Evolutionary conservation across 306 rosid genomes (phyloP).

Genomic region (Luffa acutangula): DNA sequence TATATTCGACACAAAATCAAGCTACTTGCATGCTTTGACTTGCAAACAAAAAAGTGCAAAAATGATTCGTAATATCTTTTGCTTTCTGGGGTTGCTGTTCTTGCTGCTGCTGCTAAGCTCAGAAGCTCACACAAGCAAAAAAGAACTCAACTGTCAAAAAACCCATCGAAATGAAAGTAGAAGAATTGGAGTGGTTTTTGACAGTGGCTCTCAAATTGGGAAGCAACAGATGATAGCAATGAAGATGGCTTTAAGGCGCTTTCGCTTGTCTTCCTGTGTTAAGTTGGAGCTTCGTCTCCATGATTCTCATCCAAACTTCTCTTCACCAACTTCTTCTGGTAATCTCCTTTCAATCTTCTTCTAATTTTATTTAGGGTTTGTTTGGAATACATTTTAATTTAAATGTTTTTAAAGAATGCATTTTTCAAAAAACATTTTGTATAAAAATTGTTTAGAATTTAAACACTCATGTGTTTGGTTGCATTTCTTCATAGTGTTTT

Average conservation of each 20-base stretch:
- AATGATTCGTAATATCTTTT: background rate
- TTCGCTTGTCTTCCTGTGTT: background rate
- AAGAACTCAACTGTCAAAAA: background rate
- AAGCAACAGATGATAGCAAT: conserved; percentile 38
- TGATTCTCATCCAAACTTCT: conserved; percentile 13
- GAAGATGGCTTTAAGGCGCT: conserved; percentile 30
- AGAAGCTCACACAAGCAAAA: background rate
- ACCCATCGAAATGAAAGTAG: background rate
- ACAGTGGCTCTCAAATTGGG: conserved; percentile 19
- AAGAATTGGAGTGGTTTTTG: conserved; percentile 25
- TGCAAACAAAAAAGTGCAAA: background rate
- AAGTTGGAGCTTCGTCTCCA: conserved; percentile 15
- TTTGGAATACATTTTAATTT: too few relatives aligned
- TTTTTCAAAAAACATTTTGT: too few relatives aligned
- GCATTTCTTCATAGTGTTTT: too few relatives aligned
- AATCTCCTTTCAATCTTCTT: background rate
- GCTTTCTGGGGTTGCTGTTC: background rate
- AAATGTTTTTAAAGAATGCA: too few relatives aligned
- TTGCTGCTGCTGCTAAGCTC: conserved; percentile 8
- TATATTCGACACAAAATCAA: background rate
- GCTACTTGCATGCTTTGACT: background rate
- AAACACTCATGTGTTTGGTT: too few relatives aligned
- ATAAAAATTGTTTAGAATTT: too few relatives aligned
- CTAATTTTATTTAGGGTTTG: background rate
- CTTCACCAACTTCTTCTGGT: conserved; percentile 20